A percentile compares a stretch with the other conserved stretches of the same genome.
phyloP scores from a whole-genome alignment of 305 asterid species.

The Fraxinus xanthoxyloides region DNA sequence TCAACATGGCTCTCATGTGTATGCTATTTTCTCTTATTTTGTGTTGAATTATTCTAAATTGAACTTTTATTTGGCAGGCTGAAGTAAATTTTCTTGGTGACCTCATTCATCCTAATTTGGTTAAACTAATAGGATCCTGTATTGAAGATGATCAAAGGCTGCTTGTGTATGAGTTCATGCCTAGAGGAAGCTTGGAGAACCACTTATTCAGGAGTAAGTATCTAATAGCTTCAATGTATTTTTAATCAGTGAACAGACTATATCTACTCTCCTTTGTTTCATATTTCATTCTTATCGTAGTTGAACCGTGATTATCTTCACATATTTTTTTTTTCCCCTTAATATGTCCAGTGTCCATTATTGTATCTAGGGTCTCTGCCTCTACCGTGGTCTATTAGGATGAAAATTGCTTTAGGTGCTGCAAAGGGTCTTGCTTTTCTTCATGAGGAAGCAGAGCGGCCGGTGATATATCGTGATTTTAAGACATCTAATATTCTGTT shows the following conservation, averaged over 20 bases:
- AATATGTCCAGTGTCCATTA: background rate
- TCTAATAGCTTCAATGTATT: constrained; percentile 7
- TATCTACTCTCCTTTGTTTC: background rate
- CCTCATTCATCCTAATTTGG: constrained; percentile 67
- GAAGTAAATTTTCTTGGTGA: constrained; percentile 73
- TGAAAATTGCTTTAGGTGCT: constrained; percentile 75
- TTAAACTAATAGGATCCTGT: constrained; percentile 64
- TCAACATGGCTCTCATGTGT: background rate
- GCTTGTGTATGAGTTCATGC: constrained; percentile 71
- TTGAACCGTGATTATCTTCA: background rate
- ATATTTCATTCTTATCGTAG: background rate
- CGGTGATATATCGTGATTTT: constrained; percentile 71
- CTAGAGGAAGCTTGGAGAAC: constrained; percentile 79
- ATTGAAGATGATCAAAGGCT: constrained; percentile 74
- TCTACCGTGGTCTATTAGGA: constrained; percentile 68
- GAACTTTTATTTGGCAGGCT: constrained; percentile 46
- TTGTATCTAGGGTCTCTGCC: constrained; percentile 59
- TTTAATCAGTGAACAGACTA: background rate
- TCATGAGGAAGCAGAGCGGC: constrained; percentile 72
- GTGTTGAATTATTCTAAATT: constrained; percentile 9
- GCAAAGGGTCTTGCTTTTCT: constrained; percentile 74
- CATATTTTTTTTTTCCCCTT: background rate
- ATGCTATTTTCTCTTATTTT: background rate
- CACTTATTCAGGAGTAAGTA: constrained; percentile 65
- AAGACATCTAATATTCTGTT: constrained; percentile 70